These are phyloP conservation scores for Rhododendron mucronatum DNA, from an alignment of 148 eudicot species.

Conservation along the genomic window DNA sequence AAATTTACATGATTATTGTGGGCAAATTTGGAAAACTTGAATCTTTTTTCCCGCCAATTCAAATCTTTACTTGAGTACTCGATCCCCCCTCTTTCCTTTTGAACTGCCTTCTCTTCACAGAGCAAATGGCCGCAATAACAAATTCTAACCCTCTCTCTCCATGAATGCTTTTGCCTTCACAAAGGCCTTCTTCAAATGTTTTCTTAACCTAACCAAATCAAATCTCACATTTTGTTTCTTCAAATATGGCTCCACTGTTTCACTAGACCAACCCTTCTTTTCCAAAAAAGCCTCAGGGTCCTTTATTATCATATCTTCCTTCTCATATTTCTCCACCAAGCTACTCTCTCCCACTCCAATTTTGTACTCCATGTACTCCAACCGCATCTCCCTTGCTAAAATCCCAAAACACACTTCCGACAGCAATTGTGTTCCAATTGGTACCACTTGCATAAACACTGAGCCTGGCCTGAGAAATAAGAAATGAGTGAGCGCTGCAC, in stretches of 20 bases:
- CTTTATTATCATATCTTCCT: slow-evolving; percentile 27
- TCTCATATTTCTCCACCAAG: slow-evolving; percentile 33
- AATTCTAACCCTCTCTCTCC: slow-evolving; percentile 17
- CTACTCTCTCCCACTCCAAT: slow-evolving; percentile 46
- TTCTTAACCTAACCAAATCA: slow-evolving; percentile 36
- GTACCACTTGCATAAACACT: slow-evolving; percentile 46
- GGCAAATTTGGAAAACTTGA: not conserved
- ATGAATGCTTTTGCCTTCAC: slow-evolving; percentile 37
- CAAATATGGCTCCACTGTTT: slow-evolving; percentile 35
- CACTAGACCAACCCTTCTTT: slow-evolving; percentile 26
- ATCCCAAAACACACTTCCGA: slow-evolving; percentile 42
- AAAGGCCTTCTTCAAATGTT: slow-evolving; percentile 32
- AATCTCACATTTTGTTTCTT: slow-evolving; percentile 44
- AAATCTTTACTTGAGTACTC: not conserved
- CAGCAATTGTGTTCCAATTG: slow-evolving; percentile 42
- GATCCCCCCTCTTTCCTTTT: not conserved
- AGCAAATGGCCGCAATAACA: not conserved
- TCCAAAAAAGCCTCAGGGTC: slow-evolving; percentile 19
- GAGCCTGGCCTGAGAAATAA: slow-evolving; percentile 47
- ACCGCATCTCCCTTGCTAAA: slow-evolving; percentile 33
- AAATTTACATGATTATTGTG: not conserved
- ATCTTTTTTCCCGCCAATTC: not conserved
- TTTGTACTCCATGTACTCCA: slow-evolving; percentile 54
- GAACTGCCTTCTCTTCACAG: not conserved
- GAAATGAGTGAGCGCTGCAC: slow-evolving; percentile 51